Evolutionary conservation across 2,329 filamentous ascomycete genomes (phyloP).

Genomic region (Hymenoscyphus fraxineus): DNA sequence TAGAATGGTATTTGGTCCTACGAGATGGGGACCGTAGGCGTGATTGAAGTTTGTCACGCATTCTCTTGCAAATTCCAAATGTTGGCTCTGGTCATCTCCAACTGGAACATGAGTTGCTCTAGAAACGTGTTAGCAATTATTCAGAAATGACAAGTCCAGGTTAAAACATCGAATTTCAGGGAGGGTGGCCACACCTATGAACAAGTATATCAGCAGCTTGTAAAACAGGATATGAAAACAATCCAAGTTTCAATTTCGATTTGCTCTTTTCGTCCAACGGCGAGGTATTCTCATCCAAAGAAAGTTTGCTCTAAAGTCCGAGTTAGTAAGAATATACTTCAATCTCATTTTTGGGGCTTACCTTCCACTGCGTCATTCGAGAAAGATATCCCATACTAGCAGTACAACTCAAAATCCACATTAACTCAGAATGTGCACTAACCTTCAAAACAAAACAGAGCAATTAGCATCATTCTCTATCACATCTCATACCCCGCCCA

Average conservation of each 20-base stretch:
- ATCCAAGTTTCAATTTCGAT: conserved; percentile 71
- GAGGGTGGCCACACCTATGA: conserved; percentile 54
- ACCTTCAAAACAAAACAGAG: conserved; percentile 48
- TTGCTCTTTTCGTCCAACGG: conserved; percentile 57
- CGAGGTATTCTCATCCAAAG: conserved; percentile 55
- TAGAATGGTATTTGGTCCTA: conserved; percentile 66
- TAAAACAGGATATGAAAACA: conserved; percentile 94
- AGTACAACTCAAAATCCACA: conserved; percentile 94
- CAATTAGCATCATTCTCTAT: not conserved
- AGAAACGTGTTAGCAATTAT: conserved; percentile 14
- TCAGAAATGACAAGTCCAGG: not conserved
- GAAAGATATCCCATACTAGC: conserved; percentile 91
- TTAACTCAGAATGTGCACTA: conserved; percentile 78
- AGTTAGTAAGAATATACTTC: not conserved
- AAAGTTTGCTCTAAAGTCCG: conserved; percentile 63
- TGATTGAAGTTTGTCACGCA: conserved; percentile 86
- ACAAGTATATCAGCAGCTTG: conserved; percentile 93
- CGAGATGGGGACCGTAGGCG: conserved; percentile 59
- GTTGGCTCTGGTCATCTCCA: conserved; percentile 91
- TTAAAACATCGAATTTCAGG: no score
- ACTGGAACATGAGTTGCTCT: conserved; percentile 93
- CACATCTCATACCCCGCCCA: not conserved
- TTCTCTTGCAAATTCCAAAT: conserved; percentile 88
- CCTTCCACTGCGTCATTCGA: conserved; percentile 99
- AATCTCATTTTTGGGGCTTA: conserved; percentile 35